These are phyloP conservation scores for Amaranthus palmeri DNA, from an alignment of 148 eudicot species.

Conservation along the genomic window DNA sequence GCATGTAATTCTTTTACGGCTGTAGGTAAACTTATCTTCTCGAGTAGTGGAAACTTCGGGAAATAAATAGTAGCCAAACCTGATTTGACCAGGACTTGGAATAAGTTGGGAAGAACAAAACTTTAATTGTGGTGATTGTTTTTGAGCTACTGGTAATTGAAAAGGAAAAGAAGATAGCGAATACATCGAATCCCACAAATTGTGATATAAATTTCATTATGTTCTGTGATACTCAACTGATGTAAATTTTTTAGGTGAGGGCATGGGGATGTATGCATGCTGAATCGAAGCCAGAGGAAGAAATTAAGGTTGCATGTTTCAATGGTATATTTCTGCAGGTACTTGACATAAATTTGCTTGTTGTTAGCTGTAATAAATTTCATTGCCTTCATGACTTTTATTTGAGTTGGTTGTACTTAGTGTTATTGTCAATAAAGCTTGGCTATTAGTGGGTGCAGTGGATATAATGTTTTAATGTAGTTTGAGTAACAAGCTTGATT, in stretches of 20 bases:
- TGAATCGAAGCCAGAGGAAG: slow-evolving; percentile 33
- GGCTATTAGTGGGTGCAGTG: neutral
- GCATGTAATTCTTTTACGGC: too few species aligned
- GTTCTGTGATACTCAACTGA: neutral
- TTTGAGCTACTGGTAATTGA: neutral
- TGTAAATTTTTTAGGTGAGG: slow-evolving; percentile 46
- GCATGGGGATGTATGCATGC: slow-evolving; percentile 69
- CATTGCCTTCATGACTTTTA: neutral
- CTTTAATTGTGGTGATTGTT: neutral
- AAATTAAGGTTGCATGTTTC: slow-evolving; percentile 40
- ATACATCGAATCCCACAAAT: neutral
- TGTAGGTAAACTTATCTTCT: too few species aligned
- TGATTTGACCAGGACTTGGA: too few species aligned
- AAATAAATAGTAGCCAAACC: too few species aligned
- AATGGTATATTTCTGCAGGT: slow-evolving; percentile 77
- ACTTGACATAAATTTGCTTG: slow-evolving; percentile 5
- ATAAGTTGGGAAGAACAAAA: neutral
- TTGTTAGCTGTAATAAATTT: neutral
- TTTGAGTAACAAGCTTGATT: neutral
- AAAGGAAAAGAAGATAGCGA: neutral
- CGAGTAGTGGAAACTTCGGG: too few species aligned
- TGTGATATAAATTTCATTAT: neutral
- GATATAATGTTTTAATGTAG: neutral
- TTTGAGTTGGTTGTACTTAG: neutral
- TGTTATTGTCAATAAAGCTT: neutral